Evolutionary conservation across 495 filamentous ascomycete genomes (phyloP).

Genomic region (Talaromyces adpressus): DNA sequence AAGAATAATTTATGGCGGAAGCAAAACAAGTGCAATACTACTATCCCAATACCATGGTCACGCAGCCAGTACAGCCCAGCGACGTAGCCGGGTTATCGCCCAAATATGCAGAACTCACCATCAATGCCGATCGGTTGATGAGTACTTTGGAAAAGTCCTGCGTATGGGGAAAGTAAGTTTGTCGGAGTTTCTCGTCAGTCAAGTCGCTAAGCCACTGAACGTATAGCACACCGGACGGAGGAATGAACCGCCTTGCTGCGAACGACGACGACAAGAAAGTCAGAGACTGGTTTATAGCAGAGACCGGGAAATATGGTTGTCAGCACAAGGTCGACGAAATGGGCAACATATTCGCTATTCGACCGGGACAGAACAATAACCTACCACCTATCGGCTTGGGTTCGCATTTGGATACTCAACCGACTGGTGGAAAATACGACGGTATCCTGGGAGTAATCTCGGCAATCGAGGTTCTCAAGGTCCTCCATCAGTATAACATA

Average conservation of each 20-base stretch:
- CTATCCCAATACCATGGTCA: neutral
- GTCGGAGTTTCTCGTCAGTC: neutral
- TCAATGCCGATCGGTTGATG: slow-evolving; percentile 27
- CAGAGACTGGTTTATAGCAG: slow-evolving; percentile 63
- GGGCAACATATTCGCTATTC: slow-evolving; percentile 67
- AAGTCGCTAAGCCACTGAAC: slow-evolving; percentile 5
- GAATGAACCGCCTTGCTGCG: slow-evolving; percentile 58
- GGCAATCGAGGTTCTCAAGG: slow-evolving; percentile 60
- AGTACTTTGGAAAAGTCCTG: slow-evolving; percentile 29
- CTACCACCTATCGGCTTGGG: slow-evolving; percentile 37
- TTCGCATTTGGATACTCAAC: slow-evolving; percentile 52
- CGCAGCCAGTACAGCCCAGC: neutral
- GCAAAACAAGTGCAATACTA: neutral
- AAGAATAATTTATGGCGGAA: neutral
- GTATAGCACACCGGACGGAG: slow-evolving; percentile 31
- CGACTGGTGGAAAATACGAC: slow-evolving; percentile 63
- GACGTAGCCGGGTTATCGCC: neutral
- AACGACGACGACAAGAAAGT: slow-evolving; percentile 60
- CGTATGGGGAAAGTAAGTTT: slow-evolving; percentile 32
- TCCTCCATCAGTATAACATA: slow-evolving; percentile 55
- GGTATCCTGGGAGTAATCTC: slow-evolving; percentile 65
- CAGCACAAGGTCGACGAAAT: slow-evolving; percentile 50
- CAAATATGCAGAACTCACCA: slow-evolving; percentile 18
- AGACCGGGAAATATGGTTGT: slow-evolving; percentile 55
- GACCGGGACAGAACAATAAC: slow-evolving; percentile 40